Conservation (phyloP, 129 eudicot species). For the Artemisia annua region DNA sequence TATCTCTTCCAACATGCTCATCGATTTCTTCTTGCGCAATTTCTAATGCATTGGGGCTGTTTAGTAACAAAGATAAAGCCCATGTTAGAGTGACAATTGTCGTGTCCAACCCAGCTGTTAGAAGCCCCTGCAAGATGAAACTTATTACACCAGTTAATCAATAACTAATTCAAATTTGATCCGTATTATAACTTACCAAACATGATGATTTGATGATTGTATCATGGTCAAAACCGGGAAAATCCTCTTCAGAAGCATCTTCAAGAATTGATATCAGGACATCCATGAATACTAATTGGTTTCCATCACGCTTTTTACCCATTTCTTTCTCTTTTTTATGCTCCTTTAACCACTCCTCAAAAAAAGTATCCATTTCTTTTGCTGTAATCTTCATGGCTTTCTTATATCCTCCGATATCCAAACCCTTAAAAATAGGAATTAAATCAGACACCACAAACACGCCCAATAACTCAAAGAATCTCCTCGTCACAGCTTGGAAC, state of each 20-base stretch:
- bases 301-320: neutral
- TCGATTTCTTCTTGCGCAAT: constrained; percentile 27
- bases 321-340: too few relatives aligned
- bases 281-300: constrained; percentile 29
- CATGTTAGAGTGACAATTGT: constrained; percentile 32
- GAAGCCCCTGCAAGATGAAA: constrained; percentile 9
- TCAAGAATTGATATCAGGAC: constrained; percentile 18
- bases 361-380: constrained; percentile 28
- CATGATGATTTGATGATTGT: constrained; percentile 28
- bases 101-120: constrained; percentile 33
- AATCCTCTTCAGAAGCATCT: constrained; percentile 23
- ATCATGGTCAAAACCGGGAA: constrained; percentile 24
- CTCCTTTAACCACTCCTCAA: constrained; percentile 32
- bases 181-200: constrained; percentile 17
- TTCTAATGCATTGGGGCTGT: constrained; percentile 20
- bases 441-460: constrained; percentile 32
- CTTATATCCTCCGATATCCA: constrained; percentile 38
- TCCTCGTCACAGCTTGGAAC: constrained; percentile 1
- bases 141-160: neutral
- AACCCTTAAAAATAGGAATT: constrained; percentile 23
- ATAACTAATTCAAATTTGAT: neutral
- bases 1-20: constrained; percentile 37
- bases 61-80: constrained; percentile 46
- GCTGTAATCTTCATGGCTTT: constrained; percentile 31
- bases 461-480: constrained; percentile 29